phyloP scores from a whole-genome alignment of 805 yeast genomes.

The Kluyveromyces siamensis region DNA sequence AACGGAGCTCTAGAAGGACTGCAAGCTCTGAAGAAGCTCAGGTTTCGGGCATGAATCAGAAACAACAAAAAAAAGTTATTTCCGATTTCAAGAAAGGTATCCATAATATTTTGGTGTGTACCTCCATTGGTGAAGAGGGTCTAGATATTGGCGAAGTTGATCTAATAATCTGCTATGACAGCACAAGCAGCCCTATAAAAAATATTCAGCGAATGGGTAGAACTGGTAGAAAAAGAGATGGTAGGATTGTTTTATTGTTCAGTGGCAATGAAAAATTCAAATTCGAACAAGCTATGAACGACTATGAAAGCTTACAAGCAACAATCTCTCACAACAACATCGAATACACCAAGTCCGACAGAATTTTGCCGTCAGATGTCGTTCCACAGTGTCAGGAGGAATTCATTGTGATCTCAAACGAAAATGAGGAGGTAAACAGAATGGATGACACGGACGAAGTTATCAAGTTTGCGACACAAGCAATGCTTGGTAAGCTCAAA shows the following conservation, averaged over 20 bases:
- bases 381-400: conserved; percentile 50
- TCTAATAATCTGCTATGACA: conserved; percentile 83
- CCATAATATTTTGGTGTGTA: conserved; percentile 80
- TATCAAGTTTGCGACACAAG: conserved; percentile 56
- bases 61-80: conserved; percentile 72
- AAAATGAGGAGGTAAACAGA: conserved; percentile 45
- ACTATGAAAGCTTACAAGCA: conserved; percentile 69
- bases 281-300: conserved; percentile 76
- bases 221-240: conserved; percentile 92
- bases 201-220: conserved; percentile 96
- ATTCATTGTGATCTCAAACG: conserved; percentile 60
- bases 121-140: conserved; percentile 98
- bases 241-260: conserved; percentile 66
- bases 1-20: conserved; percentile 34
- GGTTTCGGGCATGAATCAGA: conserved; percentile 81
- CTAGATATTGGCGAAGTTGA: conserved; percentile 98
- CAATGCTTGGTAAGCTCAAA: conserved; percentile 39
- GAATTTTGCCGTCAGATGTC: conserved; percentile 56
- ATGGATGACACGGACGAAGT: conserved; percentile 61
- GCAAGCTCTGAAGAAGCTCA: conserved; percentile 72
- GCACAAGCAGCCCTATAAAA: conserved; percentile 88
- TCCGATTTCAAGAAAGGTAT: conserved; percentile 62
- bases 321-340: conserved; percentile 45
- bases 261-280: conserved; percentile 71
- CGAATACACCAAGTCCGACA: conserved; percentile 40